phyloP scores from a whole-genome alignment of 176 grass and related monocot genomes.

The Stipa capillata region DNA sequence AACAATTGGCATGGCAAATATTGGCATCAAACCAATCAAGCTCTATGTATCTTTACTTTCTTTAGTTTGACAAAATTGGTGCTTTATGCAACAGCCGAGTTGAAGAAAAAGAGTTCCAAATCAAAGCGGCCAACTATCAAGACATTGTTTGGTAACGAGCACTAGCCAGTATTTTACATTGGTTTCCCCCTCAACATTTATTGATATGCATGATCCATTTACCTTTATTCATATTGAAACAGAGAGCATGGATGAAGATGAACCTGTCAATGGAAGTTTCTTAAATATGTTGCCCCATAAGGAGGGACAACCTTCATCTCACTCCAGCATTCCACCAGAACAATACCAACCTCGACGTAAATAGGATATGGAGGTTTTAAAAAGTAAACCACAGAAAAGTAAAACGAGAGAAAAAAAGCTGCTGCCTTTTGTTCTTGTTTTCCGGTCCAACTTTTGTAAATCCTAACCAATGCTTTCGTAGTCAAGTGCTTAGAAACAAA shows the following conservation, averaged over 20 bases:
- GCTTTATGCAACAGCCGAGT: constrained; percentile 58
- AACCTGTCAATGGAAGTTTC: constrained; percentile 77
- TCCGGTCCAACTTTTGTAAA: constrained; percentile 35
- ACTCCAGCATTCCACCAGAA: constrained; percentile 70
- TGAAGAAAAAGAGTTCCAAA: constrained; percentile 95
- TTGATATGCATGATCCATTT: constrained; percentile 8
- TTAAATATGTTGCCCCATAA: constrained; percentile 75
- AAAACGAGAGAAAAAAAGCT: constrained; percentile 30
- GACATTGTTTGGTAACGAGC: constrained; percentile 84
- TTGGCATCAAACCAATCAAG: too few relatives aligned
- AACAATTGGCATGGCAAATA: too few relatives aligned
- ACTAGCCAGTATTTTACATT: neutral
- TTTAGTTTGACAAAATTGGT: constrained; percentile 30
- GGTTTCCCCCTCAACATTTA: neutral
- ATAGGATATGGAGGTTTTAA: constrained; percentile 62
- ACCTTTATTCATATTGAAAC: constrained; percentile 11
- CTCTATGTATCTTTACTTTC: neutral
- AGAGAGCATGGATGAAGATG: constrained; percentile 66
- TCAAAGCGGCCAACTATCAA: constrained; percentile 97
- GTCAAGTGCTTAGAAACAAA: constrained; percentile 25
- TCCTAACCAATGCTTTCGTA: constrained; percentile 41
- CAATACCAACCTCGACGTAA: constrained; percentile 69
- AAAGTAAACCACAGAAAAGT: constrained; percentile 40
- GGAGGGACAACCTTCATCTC: constrained; percentile 72
- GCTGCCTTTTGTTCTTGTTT: constrained; percentile 32